Evolutionary conservation across 2,329 filamentous ascomycete genomes (phyloP).

Genomic region (Fusarium stilboides): DNA sequence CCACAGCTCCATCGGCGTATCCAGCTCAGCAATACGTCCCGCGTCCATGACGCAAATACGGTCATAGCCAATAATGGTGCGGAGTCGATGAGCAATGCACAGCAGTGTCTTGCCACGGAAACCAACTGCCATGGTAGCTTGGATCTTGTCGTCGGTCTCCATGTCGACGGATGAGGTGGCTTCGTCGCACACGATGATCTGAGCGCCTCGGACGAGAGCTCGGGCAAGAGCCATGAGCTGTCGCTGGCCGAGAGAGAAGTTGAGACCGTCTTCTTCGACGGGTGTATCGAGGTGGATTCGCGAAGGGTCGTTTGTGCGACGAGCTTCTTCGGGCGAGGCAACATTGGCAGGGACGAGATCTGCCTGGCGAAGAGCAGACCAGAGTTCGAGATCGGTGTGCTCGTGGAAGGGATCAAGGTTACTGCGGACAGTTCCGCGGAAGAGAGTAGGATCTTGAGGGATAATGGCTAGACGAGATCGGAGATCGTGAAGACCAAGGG

Average conservation of each 20-base stretch:
- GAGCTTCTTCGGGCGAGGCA: conserved; percentile 77
- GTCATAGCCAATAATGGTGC: conserved; percentile 95
- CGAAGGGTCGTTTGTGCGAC: conserved; percentile 74
- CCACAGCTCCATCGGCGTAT: conserved; percentile 81
- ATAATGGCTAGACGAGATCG: conserved; percentile 85
- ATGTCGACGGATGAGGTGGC: conserved; percentile 95
- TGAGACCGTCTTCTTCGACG: conserved; percentile 95
- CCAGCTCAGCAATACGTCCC: conserved; percentile 89
- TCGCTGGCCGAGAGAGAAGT: conserved; percentile 94
- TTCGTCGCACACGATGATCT: conserved; percentile 97
- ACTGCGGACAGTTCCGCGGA: conserved; percentile 83
- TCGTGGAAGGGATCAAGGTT: conserved; percentile 88
- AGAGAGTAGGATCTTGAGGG: conserved; percentile 87
- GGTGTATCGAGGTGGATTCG: conserved; percentile 86
- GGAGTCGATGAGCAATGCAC: conserved; percentile 92
- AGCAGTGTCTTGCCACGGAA: conserved; percentile 91
- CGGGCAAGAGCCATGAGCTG: conserved; percentile 96
- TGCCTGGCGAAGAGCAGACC: conserved; percentile 83
- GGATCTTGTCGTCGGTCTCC: conserved; percentile 97
- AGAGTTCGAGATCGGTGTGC: conserved; percentile 83
- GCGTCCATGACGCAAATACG: conserved; percentile 97
- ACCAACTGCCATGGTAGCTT: conserved; percentile 85
- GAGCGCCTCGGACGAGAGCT: conserved; percentile 87
- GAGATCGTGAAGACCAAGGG: conserved; percentile 81
- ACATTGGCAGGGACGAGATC: conserved; percentile 75